Evolutionary conservation across 805 yeast genomes (phyloP).

Genomic region (Teunomyces funiuensis): DNA sequence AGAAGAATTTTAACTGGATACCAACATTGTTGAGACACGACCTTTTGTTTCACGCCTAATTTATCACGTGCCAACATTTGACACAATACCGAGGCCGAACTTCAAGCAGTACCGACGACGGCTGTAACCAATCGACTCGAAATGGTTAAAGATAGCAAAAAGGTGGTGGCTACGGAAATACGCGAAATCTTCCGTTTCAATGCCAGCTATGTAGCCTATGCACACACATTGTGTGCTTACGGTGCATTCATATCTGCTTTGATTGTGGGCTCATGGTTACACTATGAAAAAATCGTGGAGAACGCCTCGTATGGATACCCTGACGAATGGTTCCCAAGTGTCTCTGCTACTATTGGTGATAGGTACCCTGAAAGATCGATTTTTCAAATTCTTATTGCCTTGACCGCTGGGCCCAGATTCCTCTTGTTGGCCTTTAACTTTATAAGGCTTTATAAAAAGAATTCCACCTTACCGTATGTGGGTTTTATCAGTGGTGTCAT

Average conservation of each 20-base stretch:
- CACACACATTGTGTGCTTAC: slow-evolving; percentile 71
- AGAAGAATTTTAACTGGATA: slow-evolving; percentile 34
- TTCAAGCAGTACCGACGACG: background rate
- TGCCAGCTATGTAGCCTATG: slow-evolving; percentile 65
- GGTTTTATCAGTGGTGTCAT: slow-evolving; percentile 65
- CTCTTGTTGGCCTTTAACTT: slow-evolving; percentile 54
- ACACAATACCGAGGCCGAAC: background rate
- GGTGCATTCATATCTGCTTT: slow-evolving; percentile 78
- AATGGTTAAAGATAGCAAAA: background rate
- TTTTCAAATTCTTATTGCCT: slow-evolving; percentile 87
- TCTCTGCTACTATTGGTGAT: slow-evolving; percentile 95
- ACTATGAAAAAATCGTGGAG: slow-evolving; percentile 83
- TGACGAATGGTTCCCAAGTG: slow-evolving; percentile 98
- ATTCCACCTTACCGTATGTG: slow-evolving; percentile 37
- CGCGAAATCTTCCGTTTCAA: slow-evolving; percentile 38
- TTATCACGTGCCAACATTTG: background rate
- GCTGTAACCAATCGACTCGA: background rate
- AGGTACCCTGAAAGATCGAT: slow-evolving; percentile 93
- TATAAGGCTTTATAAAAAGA: slow-evolving; percentile 42
- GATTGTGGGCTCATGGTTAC: slow-evolving; percentile 70
- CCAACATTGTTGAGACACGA: slow-evolving; percentile 18
- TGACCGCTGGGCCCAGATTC: slow-evolving; percentile 92
- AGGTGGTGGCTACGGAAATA: background rate
- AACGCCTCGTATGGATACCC: slow-evolving; percentile 90
- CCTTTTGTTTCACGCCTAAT: slow-evolving; percentile 1